phyloP scores from a whole-genome alignment of 139 green algal genomes.

The Picochlorum sp. region DNA sequence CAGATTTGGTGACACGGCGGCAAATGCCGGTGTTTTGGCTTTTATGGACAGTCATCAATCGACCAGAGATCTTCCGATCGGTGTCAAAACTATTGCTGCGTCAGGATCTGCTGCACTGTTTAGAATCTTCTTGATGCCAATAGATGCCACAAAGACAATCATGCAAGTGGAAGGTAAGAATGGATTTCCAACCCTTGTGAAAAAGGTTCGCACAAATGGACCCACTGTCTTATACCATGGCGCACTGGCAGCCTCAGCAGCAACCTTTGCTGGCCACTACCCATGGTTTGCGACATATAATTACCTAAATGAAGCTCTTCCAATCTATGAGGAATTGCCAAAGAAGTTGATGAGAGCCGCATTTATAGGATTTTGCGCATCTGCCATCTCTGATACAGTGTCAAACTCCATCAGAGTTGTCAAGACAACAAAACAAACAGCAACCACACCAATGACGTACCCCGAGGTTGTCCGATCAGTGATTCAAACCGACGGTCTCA shows the following conservation, averaged over 20 bases:
- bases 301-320: slow-evolving; percentile 43
- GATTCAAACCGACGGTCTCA: slow-evolving; percentile 68
- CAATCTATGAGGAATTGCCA: slow-evolving; percentile 46
- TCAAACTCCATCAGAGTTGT: slow-evolving; percentile 88
- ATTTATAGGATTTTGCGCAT: slow-evolving; percentile 76
- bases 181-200: slow-evolving; percentile 45
- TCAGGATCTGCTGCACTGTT: slow-evolving; percentile 58
- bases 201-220: slow-evolving; percentile 64
- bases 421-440: slow-evolving; percentile 85
- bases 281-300: slow-evolving; percentile 78
- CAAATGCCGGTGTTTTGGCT: slow-evolving; percentile 78
- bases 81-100: slow-evolving; percentile 69
- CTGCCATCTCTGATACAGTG: slow-evolving; percentile 73
- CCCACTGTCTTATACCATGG: slow-evolving; percentile 78
- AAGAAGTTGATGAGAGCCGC: slow-evolving; percentile 63
- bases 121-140: slow-evolving; percentile 85
- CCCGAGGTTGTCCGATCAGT: slow-evolving; percentile 59
- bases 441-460: slow-evolving; percentile 61
- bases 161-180: slow-evolving; percentile 77
- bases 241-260: slow-evolving; percentile 64
- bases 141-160: slow-evolving; percentile 90
- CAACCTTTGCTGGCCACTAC: slow-evolving; percentile 86
- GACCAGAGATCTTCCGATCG: slow-evolving; percentile 49
- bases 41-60: slow-evolving; percentile 61
- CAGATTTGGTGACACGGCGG: slow-evolving; percentile 90